Percentiles rank a stretch among this genome's conserved stretches.
phyloP scores from a whole-genome alignment of 1,139 yeast species.

The Yamadazyma jaroonii region DNA sequence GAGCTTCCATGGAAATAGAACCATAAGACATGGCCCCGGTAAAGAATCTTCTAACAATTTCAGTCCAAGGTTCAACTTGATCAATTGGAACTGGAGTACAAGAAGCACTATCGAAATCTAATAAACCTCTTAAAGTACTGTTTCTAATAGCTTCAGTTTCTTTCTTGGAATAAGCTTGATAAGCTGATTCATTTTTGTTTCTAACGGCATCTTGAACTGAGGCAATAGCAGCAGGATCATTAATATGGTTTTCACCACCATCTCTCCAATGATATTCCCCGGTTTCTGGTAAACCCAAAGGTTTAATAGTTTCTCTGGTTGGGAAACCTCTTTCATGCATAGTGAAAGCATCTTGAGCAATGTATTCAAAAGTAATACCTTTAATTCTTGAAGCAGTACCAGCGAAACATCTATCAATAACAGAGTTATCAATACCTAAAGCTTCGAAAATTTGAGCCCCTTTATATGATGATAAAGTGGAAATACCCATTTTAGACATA shows the following conservation, averaged over 20 bases:
- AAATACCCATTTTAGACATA: conserved; percentile 99
- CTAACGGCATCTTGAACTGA: conserved; percentile 95
- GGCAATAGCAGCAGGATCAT: conserved; percentile 94
- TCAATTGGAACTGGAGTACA: conserved; percentile 84
- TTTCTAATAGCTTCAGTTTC: conserved; percentile 90
- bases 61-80: conserved; percentile 99
- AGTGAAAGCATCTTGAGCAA: conserved; percentile 95
- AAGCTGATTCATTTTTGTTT: conserved; percentile 91
- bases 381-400: conserved; percentile 97
- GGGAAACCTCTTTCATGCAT: conserved; percentile 94
- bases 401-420: conserved; percentile 91
- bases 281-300: conserved; percentile 80
- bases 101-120: conserved; percentile 79
- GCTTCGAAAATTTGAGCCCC: conserved; percentile 99
- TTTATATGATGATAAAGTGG: conserved; percentile 93
- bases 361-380: conserved; percentile 92
- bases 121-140: conserved; percentile 90
- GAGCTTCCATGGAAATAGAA: conserved; percentile 97
- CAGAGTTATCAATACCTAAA: conserved; percentile 91
- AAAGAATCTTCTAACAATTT: conserved; percentile 92
- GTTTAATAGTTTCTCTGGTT: conserved; percentile 65
- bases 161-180: conserved; percentile 83
- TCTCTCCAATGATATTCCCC: conserved; percentile 99
- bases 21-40: conserved; percentile 99
- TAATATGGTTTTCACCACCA: conserved; percentile 94